Base-by-base conservation (phyloP, 768 basidiomycete genomes). In the Clathrus columnatus region DNA sequence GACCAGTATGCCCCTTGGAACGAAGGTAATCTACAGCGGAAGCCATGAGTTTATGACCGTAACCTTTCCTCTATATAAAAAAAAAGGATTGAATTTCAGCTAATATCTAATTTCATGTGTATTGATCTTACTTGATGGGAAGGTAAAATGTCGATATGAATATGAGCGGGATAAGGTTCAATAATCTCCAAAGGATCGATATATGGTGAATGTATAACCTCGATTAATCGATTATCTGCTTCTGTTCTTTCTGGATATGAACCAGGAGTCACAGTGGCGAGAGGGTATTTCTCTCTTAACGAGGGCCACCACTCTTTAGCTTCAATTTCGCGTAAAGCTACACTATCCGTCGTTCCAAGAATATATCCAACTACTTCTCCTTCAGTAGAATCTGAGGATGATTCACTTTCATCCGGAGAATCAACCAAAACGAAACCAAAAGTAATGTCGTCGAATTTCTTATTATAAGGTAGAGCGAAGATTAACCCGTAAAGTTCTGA, bases 351-450 rank as follows among this genome's bases (percentile, higher is more conserved):
- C 18, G 87, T 75, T 48, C 84, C 84, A 29, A 90, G 66, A 56
- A 81, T 68, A 64, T 91, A 91, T 30, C 89, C 89, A 43, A 90
- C 84, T 1, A 83, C 78, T 24, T 63, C 46, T 46, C 63, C 61
- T 36, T 75, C 72, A 7, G 67, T 64, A 47, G 62, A 61, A 11
- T 50, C 56, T 18, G 60, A 50, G 18, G 61, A 24, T 44, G 11
- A n/a, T 21, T 17, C 10, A 32, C 20, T 5, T 24, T n/a, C 5
- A 26, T 26, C 20, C 14, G 67, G 61, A 47, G 69, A 68, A 46
- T 83, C 81, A 42, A 79, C 81, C 64, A 91, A 69, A 42, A 90
- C 86, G 65, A 86, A 91, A 10, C 78, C 86, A 77, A 80, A 88
- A 21, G 83, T 81, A 51, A 63, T 60, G 5, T 70, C 75, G n/a